phyloP scores from a whole-genome alignment of 495 filamentous ascomycete genomes.

The Melanomma pulvis-pyrius region DNA sequence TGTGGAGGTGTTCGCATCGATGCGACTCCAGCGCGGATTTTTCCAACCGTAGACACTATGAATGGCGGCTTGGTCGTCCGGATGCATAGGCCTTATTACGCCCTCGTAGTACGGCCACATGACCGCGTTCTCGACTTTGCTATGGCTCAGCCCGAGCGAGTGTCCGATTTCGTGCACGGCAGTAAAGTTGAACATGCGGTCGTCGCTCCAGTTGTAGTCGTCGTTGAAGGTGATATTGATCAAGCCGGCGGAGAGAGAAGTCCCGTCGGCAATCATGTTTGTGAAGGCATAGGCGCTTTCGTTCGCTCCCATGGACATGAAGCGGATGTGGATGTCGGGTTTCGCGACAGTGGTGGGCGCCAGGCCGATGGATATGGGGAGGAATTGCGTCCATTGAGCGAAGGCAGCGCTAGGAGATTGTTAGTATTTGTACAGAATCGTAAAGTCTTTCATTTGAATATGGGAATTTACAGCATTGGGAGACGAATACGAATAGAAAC shows the following conservation, averaged over 20 bases:
- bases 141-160: conserved; percentile 26
- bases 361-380: conserved; percentile 17
- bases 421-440: background rate
- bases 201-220: conserved; percentile 33
- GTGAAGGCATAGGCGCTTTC: conserved; percentile 26
- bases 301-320: conserved; percentile 10
- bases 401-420: conserved; percentile 19
- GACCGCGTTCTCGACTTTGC: conserved; percentile 28
- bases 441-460: background rate
- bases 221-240: conserved; percentile 37
- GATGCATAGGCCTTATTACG: conserved; percentile 15
- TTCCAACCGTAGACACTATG: conserved; percentile 31
- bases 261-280: conserved; percentile 19
- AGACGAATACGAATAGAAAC: background rate
- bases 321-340: conserved; percentile 30
- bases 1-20: conserved; percentile 17
- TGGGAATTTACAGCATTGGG: background rate
- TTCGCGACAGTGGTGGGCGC: background rate
- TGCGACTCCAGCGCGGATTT: conserved; percentile 21
- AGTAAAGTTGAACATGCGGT: conserved; percentile 27
- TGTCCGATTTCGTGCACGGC: conserved; percentile 33
- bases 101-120: conserved; percentile 32
- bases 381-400: conserved; percentile 14
- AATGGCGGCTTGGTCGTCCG: conserved; percentile 30
- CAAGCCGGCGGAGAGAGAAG: conserved; percentile 14